A percentile compares a stretch with the other conserved stretches of the same genome.
phyloP scores from a whole-genome alignment of 805 yeast species.

The Candida morakotiae region DNA sequence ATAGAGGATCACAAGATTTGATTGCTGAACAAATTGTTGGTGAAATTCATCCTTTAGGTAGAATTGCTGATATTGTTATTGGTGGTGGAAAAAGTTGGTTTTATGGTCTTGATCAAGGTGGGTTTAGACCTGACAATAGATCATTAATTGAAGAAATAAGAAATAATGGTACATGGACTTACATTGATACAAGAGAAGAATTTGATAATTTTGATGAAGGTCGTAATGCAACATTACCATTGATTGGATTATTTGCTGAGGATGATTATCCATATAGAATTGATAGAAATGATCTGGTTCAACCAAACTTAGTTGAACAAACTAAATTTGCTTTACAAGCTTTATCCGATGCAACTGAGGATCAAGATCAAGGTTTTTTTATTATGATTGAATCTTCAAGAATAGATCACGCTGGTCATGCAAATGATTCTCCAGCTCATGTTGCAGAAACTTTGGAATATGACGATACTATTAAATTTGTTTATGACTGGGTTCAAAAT shows the following conservation, averaged over 20 bases:
- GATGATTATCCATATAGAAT: constrained; percentile 79
- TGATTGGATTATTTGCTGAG: constrained; percentile 70
- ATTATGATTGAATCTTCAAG: constrained; percentile 84
- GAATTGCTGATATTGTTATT: constrained; percentile 74
- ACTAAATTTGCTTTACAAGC: constrained; percentile 69
- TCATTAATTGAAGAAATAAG: constrained; percentile 63
- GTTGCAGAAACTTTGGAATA: constrained; percentile 85
- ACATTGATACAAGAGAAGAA: constrained; percentile 52
- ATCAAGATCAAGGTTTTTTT: constrained; percentile 81
- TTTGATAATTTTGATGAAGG: constrained; percentile 58
- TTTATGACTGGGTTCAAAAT: constrained; percentile 60
- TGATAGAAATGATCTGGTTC: constrained; percentile 57
- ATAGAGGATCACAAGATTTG: constrained; percentile 72
- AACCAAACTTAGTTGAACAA: constrained; percentile 79
- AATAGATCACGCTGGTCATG: constrained; percentile 94
- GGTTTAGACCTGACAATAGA: constrained; percentile 65
- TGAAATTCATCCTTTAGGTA: constrained; percentile 63
- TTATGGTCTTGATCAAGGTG: constrained; percentile 53
- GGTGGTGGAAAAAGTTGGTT: constrained; percentile 92
- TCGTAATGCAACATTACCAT: constrained; percentile 62
- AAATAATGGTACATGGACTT: constrained; percentile 43
- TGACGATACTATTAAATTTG: constrained; percentile 75
- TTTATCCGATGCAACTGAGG: constrained; percentile 59
- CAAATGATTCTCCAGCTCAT: constrained; percentile 90
- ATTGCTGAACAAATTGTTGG: constrained; percentile 89